Evolutionary conservation across 2,329 filamentous ascomycete species (phyloP), one percentile per base, ranked within the genome.

Genomic region (Fusarium tjaetaba): DNA sequence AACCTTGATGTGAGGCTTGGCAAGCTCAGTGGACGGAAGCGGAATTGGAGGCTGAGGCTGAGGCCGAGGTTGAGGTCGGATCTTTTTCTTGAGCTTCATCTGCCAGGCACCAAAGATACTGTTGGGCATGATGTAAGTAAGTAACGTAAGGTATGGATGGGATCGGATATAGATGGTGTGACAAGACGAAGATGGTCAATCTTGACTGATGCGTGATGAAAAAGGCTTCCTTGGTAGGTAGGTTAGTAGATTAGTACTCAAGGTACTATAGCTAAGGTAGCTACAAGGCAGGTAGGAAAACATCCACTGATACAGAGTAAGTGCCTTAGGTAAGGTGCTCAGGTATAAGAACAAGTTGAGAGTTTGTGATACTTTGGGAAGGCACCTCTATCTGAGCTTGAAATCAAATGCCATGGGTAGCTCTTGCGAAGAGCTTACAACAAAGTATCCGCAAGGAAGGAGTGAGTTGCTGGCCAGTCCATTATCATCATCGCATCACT

Each of bases 111-210:
- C 52, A 61, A 73, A 56, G 38, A 70, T 73, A 53, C 28, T 73
- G 34, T 38, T 62, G 63, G 58, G 57, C 65, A 73, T 70, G 61
- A 57, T 70, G 45, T 73, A 66, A 26, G 20, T 30, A 43, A 43
- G n/a, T 43, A 22, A 28, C 15, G 24, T 46, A 28, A 28, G 26
- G 26, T 63, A 62, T 61, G 48, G 48, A 46, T 60, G 48, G 42
- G 30, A 57, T 43, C 38, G 43, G 42, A 30, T 73, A 70, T 62
- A 22, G 43, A 73, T 72, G 52, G 51, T 52, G 22, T 32, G 43
- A 52, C 24, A 30, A 45, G n/a, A 56, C 56, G n/a, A 46, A 22
- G 38, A 41, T 55, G 24, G 34, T 11, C 49, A 59, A 46, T 39
- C 16, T 32, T 53, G 11, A 28, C 28, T 71, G 61, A 57, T 56